Evolutionary conservation across 1,284 basidiomycete genomes (phyloP), one percentile per base, ranked within the genome.

Genomic region (Chalciporus sp.): DNA sequence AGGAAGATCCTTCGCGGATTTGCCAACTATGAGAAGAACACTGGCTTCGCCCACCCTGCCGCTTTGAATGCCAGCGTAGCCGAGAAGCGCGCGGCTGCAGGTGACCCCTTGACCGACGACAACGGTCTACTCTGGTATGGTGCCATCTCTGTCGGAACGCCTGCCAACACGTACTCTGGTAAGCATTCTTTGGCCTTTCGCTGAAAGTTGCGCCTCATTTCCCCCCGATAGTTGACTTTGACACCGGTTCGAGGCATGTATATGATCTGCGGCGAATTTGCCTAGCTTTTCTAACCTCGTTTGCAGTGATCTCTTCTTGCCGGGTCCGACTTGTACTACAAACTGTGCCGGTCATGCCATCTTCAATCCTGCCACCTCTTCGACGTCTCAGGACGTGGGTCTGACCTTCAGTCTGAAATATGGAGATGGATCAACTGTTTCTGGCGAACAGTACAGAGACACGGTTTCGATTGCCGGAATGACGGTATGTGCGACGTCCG

Each of bases 381-480:
- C 72, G 0, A 73, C 76, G 1, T 64, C 75, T 8, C 47, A 57
- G n/a, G 60, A 72, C 52, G 28, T 72, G 49, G 40, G 52, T 2
- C 61, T 65, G 20, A 60, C 58, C 0, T 85, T 86, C 69, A 7
- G 76, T 85, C 53, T 17, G 61, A 8, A 9, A 3, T 88, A 82
- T 63, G 83, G 78, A 11, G 83, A 85, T 61, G 80, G 81, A n/a
- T 80, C 79, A 10, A 73, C 72, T n/a, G 80, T 23, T 23, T 23
- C 65, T 11, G 85, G 84, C 16, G 67, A 71, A 28, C 72, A 81
- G 54, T 85, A 79, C 67, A 70, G 67, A 3, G 86, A 88, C 60
- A 74, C 67, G 5, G 76, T 84, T 1, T 52, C 61, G 41, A 61
- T 75, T 27, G 64, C 61, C 5, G 65, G 67, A 5, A 51, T 68